A percentile compares a stretch with the other conserved stretches of the same genome.
Evolutionary conservation across 352 stramenopile genomes (phyloP).

Genomic region (Phytophthora brassicae): DNA sequence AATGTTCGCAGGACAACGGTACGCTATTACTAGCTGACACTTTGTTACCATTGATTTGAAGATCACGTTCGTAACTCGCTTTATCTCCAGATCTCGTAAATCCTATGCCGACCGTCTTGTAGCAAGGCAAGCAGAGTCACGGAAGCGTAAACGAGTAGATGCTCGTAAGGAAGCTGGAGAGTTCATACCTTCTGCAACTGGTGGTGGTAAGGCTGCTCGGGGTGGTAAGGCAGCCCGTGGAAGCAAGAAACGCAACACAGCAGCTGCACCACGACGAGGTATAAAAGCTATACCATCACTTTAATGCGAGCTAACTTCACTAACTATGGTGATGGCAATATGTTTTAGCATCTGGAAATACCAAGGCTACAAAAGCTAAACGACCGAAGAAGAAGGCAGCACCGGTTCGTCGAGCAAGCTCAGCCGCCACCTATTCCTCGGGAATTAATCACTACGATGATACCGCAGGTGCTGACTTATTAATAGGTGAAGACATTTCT

Average conservation of each 20-base stretch:
- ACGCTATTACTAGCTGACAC: neutral
- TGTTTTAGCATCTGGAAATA: slow-evolving; percentile 14
- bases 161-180: slow-evolving; percentile 14
- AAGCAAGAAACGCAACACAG: slow-evolving; percentile 32
- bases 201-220: slow-evolving; percentile 22
- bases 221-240: slow-evolving; percentile 22
- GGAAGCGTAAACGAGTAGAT: slow-evolving; percentile 48
- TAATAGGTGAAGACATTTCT: slow-evolving; percentile 52
- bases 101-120: slow-evolving; percentile 58
- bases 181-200: neutral
- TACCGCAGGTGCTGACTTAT: slow-evolving; percentile 39
- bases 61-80: neutral
- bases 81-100: slow-evolving; percentile 32
- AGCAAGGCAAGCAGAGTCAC: slow-evolving; percentile 40
- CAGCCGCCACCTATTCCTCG: slow-evolving; percentile 22
- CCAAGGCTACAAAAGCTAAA: slow-evolving; percentile 31
- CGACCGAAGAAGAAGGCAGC: slow-evolving; percentile 22
- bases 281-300: no score
- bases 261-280: slow-evolving; percentile 32
- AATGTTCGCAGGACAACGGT: slow-evolving; percentile 77
- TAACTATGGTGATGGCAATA: neutral
- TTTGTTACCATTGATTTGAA: neutral
- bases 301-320: no score
- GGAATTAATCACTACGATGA: slow-evolving; percentile 67
- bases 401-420: slow-evolving; percentile 38